Percentiles rank a stretch among this genome's conserved stretches.
Evolutionary conservation across 306 rosid genomes (phyloP).

Genomic region (Dryas alaskensis): DNA sequence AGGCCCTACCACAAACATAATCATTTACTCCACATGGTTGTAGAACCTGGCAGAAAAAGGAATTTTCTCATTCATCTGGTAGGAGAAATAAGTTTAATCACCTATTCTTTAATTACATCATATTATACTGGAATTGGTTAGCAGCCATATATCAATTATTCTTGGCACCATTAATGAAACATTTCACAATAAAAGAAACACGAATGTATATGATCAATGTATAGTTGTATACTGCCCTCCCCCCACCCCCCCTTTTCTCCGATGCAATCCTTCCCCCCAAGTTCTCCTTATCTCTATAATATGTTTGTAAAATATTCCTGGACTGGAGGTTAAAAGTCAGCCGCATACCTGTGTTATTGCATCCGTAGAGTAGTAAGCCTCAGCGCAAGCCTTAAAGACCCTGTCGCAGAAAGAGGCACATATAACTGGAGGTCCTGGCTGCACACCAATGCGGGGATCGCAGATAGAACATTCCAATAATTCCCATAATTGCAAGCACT

Average conservation of each 20-base stretch:
- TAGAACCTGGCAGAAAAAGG: conserved; percentile 55
- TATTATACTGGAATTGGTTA: neutral
- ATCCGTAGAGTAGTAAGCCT: conserved; percentile 89
- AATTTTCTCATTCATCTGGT: conserved; percentile 5
- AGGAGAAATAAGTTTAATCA: conserved; percentile 13
- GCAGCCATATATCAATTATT: neutral
- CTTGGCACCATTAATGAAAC: neutral
- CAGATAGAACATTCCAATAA: conserved; percentile 89
- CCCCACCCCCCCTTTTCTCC: neutral
- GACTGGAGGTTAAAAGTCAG: neutral
- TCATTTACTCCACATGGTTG: conserved; percentile 96
- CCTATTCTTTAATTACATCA: neutral
- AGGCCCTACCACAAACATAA: conserved; percentile 94
- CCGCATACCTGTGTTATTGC: conserved; percentile 67
- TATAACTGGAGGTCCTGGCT: conserved; percentile 73
- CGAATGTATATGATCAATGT: no score
- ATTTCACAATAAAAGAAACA: no score
- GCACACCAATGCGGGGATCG: conserved; percentile 75
- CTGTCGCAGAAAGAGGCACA: conserved; percentile 78
- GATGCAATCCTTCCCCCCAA: neutral
- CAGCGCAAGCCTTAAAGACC: conserved; percentile 68
- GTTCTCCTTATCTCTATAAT: neutral
- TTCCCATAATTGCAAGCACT: conserved; percentile 92
- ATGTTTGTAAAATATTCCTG: neutral
- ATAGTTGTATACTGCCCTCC: no score